phyloP scores from a whole-genome alignment of 108 stramenopile genomes.

The Cyclotella sp. region DNA sequence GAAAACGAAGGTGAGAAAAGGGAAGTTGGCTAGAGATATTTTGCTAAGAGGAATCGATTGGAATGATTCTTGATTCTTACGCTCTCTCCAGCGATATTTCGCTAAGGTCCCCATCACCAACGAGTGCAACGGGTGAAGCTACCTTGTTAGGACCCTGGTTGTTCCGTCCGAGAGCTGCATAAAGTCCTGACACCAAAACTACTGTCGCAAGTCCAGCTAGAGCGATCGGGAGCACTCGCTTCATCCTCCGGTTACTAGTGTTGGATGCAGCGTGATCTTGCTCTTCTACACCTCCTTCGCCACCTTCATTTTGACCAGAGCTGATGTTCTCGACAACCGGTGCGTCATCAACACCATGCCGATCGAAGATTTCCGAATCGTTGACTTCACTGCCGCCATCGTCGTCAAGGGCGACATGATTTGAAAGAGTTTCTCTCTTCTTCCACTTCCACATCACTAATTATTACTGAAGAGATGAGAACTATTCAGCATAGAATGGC shows the following conservation, averaged over 20 bases:
- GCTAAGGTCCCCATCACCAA: not conserved
- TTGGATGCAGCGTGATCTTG: not conserved
- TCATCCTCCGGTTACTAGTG: not conserved
- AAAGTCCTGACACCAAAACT: not conserved
- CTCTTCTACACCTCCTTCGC: not conserved
- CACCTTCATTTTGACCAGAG: not conserved
- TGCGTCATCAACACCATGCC: too few relatives aligned
- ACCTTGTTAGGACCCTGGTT: not conserved
- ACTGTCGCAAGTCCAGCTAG: not conserved
- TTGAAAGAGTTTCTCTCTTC: not conserved
- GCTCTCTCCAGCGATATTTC: not conserved
- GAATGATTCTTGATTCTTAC: not conserved
- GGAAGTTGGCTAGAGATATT: too few relatives aligned
- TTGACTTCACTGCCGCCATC: not conserved
- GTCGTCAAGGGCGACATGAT: not conserved
- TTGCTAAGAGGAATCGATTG: too few relatives aligned
- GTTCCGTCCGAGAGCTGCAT: constrained; percentile 7
- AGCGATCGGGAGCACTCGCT: not conserved
- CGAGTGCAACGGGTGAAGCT: not conserved
- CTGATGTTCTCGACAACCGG: too few relatives aligned
- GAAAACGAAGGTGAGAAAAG: too few relatives aligned
- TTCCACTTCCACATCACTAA: constrained; percentile 2
- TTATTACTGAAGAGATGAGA: too few relatives aligned
- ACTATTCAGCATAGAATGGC: too few relatives aligned
- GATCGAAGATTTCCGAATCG: not conserved